Evolutionary conservation across 441 rosid genomes (phyloP), one percentile per base, ranked within the genome.

Genomic region (Syzygium malaccense): DNA sequence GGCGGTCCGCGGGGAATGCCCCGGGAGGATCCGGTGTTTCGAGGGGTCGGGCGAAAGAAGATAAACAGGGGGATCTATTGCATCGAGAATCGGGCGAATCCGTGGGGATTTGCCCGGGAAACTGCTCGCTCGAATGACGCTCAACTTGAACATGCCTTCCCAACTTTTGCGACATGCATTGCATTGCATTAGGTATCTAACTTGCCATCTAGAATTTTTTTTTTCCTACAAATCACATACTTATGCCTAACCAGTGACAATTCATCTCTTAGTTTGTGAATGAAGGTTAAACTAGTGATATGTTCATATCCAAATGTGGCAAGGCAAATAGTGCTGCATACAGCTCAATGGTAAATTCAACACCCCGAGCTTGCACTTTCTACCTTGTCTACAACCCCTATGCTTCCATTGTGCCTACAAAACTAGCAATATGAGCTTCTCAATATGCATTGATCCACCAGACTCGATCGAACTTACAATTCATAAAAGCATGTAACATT

Each of bases 1-100:
- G 55, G 86, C 20, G 41, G 87, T 78, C 91, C 92, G 85, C 45
- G 62, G 84, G 86, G 84, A 91, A 92, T 91, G 92, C 87, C 64
- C n/a, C 1, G 2, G 51, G 51, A 23, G 83, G 83, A 75, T 75
- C n/a, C 30, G 5, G 83, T 53, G 28, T 41, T 12, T 75, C n/a
- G 25, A 41, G n/a, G 51, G n/a, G n/a, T 13, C 18, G 3, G 15
- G 17, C 28, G 18, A 23, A 75, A 75, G 9, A 41, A 75, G 83
- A 75, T 45, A 75, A 75, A 75, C 17, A 75, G 2, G 7, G 18
- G 83, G 51, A 41, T 23, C 83, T 41, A 25, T 41, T 41, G 83
- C 83, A 75, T 41, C 53, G 0, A 41, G n/a, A 75, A 75, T 41
- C 28, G n/a, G 51, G 18, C 1, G 1, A 75, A 41, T 41, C 18